Percentiles rank a stretch among this genome's conserved stretches.
phyloP scores from a whole-genome alignment of 768 basidiomycete genomes.

The Boletellus sp. region DNA sequence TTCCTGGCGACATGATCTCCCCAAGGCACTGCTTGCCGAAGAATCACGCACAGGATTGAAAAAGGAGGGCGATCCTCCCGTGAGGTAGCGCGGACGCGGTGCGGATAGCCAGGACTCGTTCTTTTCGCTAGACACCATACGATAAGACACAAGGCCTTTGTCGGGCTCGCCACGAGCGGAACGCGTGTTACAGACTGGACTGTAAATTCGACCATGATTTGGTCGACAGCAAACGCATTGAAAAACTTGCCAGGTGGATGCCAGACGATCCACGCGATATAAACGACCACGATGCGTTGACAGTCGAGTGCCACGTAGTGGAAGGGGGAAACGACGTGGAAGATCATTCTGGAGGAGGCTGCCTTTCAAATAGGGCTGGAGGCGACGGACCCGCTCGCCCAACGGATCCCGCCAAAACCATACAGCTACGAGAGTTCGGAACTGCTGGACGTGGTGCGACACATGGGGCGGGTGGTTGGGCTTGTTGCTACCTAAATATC shows the following conservation, averaged over 20 bases:
- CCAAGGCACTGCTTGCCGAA: neutral
- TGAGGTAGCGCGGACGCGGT: neutral
- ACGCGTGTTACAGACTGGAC: slow-evolving; percentile 4
- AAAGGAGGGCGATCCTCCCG: slow-evolving; percentile 6
- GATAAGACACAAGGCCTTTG: slow-evolving; percentile 8
- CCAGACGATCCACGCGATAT: neutral
- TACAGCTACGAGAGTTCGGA: too few species aligned
- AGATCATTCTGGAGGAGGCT: slow-evolving; percentile 13
- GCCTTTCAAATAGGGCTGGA: too few species aligned
- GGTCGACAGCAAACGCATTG: slow-evolving; percentile 10
- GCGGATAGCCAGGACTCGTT: neutral
- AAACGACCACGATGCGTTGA: slow-evolving; percentile 9
- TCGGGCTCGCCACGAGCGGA: slow-evolving; percentile 7
- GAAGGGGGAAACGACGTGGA: slow-evolving; percentile 10
- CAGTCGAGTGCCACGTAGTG: slow-evolving; percentile 10
- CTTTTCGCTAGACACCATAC: slow-evolving; percentile 5
- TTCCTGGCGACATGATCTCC: too few species aligned
- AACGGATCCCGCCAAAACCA: too few species aligned
- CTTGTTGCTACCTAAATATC: too few species aligned
- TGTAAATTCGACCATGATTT: slow-evolving; percentile 19
- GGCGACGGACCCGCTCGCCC: too few species aligned
- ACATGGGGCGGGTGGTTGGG: too few species aligned
- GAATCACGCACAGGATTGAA: slow-evolving; percentile 7
- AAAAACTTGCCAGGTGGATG: slow-evolving; percentile 14
- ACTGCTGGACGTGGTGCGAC: too few species aligned